Percentiles rank a stretch among this genome's conserved stretches.
These are phyloP conservation scores for Mallotus nudiflorus DNA, from an alignment of 345 rosid genomes.

Conservation along the genomic window DNA sequence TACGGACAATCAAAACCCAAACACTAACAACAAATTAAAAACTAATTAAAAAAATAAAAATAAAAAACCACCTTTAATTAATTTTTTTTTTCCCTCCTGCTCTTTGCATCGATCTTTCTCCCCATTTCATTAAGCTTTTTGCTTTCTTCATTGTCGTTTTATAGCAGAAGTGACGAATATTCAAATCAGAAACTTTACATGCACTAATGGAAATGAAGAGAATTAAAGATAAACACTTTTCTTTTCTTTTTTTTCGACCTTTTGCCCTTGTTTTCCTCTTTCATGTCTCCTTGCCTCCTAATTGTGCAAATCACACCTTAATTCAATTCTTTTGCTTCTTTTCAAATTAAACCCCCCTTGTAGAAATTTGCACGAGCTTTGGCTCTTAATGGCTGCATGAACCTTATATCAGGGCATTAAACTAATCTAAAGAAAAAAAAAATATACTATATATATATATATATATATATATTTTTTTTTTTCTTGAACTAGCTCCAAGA, in stretches of 20 bases:
- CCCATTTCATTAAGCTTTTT: constrained; percentile 28
- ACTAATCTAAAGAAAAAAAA: constrained; percentile 25
- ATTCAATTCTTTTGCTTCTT: constrained; percentile 24
- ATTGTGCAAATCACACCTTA: constrained; percentile 7
- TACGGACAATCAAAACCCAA: constrained; percentile 29
- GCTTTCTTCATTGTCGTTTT: constrained; percentile 19
- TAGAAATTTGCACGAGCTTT: constrained; percentile 23
- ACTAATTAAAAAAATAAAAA: background rate
- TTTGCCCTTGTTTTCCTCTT: constrained; percentile 33
- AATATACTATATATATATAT: too few species aligned
- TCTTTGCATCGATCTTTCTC: background rate
- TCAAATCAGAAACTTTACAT: constrained; percentile 26
- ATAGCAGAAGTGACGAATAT: constrained; percentile 20
- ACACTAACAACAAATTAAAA: constrained; percentile 6
- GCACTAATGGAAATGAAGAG: constrained; percentile 8
- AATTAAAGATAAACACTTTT: constrained; percentile 17
- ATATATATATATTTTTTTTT: too few species aligned
- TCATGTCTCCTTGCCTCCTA: constrained; percentile 35
- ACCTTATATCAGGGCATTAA: constrained; percentile 42
- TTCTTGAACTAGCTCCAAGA: constrained; percentile 46
- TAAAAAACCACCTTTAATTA: background rate
- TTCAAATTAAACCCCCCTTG: background rate
- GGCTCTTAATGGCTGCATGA: constrained; percentile 50
- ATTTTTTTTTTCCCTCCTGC: background rate
- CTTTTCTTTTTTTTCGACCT: background rate